Conservation (phyloP, 495 filamentous ascomycete genomes). For the Penicillium atrosanguineum region DNA sequence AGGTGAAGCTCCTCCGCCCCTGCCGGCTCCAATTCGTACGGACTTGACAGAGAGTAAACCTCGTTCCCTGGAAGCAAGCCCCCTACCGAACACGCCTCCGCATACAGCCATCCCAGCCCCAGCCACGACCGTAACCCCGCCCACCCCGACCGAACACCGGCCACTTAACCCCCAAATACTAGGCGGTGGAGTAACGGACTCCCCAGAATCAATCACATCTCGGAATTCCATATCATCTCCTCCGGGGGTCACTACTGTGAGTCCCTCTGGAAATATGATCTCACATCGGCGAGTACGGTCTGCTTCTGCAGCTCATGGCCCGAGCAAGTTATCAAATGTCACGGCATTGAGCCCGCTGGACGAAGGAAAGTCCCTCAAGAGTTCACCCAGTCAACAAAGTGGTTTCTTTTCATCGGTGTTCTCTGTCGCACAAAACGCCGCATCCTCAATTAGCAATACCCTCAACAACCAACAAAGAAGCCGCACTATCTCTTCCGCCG, state of each 20-base stretch:
- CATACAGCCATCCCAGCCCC: slow-evolving; percentile 42
- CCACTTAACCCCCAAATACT: slow-evolving; percentile 19
- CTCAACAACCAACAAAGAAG: slow-evolving; percentile 59
- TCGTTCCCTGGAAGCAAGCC: slow-evolving; percentile 22
- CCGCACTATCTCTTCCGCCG: slow-evolving; percentile 30
- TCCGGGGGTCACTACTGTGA: slow-evolving; percentile 36
- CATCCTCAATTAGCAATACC: slow-evolving; percentile 77
- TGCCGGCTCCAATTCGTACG: slow-evolving; percentile 39
- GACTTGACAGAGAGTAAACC: slow-evolving; percentile 31
- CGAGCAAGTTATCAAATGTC: slow-evolving; percentile 86
- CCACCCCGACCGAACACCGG: slow-evolving; percentile 44
- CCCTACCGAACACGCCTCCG: slow-evolving; percentile 43
- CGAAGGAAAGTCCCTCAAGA: slow-evolving; percentile 51
- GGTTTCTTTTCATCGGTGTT: slow-evolving; percentile 95
- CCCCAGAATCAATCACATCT: slow-evolving; percentile 34
- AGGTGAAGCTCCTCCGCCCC: slow-evolving; percentile 27
- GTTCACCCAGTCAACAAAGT: slow-evolving; percentile 39
- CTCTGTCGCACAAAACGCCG: slow-evolving; percentile 90
- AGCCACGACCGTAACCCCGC: slow-evolving; percentile 54
- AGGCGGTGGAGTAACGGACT: slow-evolving; percentile 30
- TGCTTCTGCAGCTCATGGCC: slow-evolving; percentile 63
- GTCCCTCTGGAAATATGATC: slow-evolving; percentile 70
- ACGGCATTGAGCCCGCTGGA: slow-evolving; percentile 70
- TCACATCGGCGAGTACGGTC: slow-evolving; percentile 67
- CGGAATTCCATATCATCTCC: slow-evolving; percentile 26